Evolutionary conservation across 176 grass and related monocot genomes (phyloP), one percentile per base, ranked within the genome.

Genomic region (Pontederia paniculata): DNA sequence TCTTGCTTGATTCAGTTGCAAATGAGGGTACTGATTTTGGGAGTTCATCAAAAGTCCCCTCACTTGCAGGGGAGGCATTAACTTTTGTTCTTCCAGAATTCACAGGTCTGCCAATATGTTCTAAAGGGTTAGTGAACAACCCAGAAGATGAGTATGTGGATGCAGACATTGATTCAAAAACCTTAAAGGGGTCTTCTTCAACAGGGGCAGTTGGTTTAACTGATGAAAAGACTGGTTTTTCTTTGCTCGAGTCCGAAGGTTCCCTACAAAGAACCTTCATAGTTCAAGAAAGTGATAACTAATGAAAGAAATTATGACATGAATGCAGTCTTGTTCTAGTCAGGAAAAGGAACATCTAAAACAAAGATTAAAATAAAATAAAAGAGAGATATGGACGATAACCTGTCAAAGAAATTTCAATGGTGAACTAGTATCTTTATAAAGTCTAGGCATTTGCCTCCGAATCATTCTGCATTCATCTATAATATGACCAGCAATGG

Each of bases 141-240:
- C 68, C 74, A 23, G 85, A 57, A 17, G 77, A 73, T 63, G 77
- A 60, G 66, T 73, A 74, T 44, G 77, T 18, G 12, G 83, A 78
- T 21, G 61, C 70, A 25, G 84, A 76, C 19, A 57, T 45, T 61
- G 72, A 80, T 82, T 85, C 73, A 58, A 89, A 61, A 59, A 89
- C 76, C 88, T 79, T 68, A 68, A 95, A 89, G 49, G 84, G 89
- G 42, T 86, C 85, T 75, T 85, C 76, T 74, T 54, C 65, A 52
- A 68, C 44, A 58, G 48, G 78, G 23, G 65, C 48, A 52, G 69
- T 60, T 16, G 62, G 54, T 65, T 88, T 81, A 68, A 62, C 76
- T 50, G 60, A 63, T 52, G 65, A 53, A 77, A 83, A 52, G 74
- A 73, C 50, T n/a, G 76, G 58, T 48, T 74, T 81, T 42, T 49